Conservation (phyloP, 495 filamentous ascomycete species). For the Tetracladium marchalianum region DNA sequence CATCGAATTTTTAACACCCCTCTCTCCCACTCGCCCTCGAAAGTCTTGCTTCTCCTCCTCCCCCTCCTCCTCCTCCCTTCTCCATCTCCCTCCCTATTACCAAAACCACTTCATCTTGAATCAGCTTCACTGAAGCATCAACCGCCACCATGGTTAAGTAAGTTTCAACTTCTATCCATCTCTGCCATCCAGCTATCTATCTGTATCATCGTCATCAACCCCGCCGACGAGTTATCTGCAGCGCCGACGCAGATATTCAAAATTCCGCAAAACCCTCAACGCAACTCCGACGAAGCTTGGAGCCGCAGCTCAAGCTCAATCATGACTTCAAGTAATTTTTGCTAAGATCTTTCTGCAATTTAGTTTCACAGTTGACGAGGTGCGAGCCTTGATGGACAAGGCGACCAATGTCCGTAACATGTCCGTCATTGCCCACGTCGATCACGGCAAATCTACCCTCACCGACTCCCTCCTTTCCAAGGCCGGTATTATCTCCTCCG, state of each 20-base stretch:
- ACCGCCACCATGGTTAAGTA: conserved; percentile 99
- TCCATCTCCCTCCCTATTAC: not conserved
- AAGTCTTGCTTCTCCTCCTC: not conserved
- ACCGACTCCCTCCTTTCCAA: conserved; percentile 98
- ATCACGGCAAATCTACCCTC: conserved; percentile 99
- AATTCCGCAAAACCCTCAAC: no score
- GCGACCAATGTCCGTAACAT: conserved; percentile 98
- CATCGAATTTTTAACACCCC: no score
- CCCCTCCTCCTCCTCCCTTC: conserved; percentile 1
- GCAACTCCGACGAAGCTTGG: not conserved
- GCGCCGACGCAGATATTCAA: not conserved
- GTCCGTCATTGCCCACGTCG: conserved; percentile 99
- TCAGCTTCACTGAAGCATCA: conserved; percentile 40
- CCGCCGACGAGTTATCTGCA: not conserved
- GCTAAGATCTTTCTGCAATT: conserved; percentile 19
- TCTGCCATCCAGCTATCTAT: not conserved
- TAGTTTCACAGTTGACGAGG: conserved; percentile 99
- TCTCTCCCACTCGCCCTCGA: not conserved
- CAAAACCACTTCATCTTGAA: conserved; percentile 5
- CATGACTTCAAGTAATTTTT: not conserved
- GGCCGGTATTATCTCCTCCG: conserved; percentile 98
- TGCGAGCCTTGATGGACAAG: conserved; percentile 95
- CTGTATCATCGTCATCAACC: not conserved
- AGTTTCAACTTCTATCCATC: conserved; percentile 35
- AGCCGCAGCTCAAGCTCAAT: not conserved